Conservation (phyloP, 768 basidiomycete species). For the Kwoniella heveanensis region DNA sequence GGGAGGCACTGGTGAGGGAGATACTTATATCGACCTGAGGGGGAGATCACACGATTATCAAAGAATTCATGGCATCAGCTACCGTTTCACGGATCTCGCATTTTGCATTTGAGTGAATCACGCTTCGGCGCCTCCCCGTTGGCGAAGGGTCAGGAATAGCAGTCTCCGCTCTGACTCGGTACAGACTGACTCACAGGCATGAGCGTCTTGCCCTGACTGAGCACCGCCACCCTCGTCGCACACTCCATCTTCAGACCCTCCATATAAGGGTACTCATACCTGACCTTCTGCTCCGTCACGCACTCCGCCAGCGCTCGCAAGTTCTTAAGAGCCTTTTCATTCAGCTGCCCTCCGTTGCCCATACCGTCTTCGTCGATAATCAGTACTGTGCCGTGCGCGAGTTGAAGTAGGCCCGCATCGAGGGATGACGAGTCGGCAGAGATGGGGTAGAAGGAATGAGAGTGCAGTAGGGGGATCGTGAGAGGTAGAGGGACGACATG, state of each 20-base stretch:
- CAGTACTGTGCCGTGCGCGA: slow-evolving; percentile 41
- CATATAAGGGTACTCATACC: slow-evolving; percentile 54
- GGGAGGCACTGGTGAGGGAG: neutral
- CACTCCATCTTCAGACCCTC: slow-evolving; percentile 53
- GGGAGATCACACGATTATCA: neutral
- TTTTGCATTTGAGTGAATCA: too few species aligned
- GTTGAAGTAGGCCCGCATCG: slow-evolving; percentile 49
- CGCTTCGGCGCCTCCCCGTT: too few species aligned
- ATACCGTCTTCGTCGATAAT: slow-evolving; percentile 52
- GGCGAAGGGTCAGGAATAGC: too few species aligned
- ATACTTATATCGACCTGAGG: slow-evolving; percentile 9
- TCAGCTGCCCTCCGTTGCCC: slow-evolving; percentile 46
- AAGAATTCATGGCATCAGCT: too few species aligned
- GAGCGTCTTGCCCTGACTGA: slow-evolving; percentile 50
- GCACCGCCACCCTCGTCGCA: slow-evolving; percentile 38
- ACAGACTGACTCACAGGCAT: slow-evolving; percentile 41
- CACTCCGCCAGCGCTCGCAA: slow-evolving; percentile 41
- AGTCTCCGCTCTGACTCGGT: too few species aligned
- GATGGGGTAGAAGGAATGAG: slow-evolving; percentile 31
- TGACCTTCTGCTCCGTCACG: slow-evolving; percentile 41
- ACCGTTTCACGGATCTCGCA: too few species aligned
- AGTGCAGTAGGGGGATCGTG: slow-evolving; percentile 40
- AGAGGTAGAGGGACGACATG: slow-evolving; percentile 34
- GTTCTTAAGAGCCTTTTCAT: slow-evolving; percentile 51
- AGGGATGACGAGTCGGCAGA: slow-evolving; percentile 38